Base-by-base conservation (phyloP, 768 basidiomycete genomes). In the Tulasnella calospora region DNA sequence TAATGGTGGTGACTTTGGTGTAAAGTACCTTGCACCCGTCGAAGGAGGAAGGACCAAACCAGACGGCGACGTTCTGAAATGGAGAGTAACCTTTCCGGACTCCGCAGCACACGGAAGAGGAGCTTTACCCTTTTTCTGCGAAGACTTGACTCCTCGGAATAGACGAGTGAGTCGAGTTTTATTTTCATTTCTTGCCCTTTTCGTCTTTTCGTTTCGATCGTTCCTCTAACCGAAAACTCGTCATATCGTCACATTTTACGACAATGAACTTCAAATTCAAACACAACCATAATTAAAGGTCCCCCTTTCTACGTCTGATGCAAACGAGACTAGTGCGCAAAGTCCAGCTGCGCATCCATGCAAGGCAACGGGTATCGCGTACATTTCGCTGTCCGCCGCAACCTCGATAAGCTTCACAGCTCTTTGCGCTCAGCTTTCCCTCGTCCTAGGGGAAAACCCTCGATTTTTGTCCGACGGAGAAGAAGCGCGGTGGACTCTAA, bases 111-210 rank as follows among this genome's bases (percentile, higher is more conserved):
- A 72, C 19, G 57, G 75, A 78, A 70, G 47, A 57, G 81, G 87
- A 2, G 80, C 81, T 0, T 82, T 90, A 23, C 92, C 92, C 9
- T 93, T 93, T 82, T 93, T 91, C 83, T 93, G 92, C 81, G 91
- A 91, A 17, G 92, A 93, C 81, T 84, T 92, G 3, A 92, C 91
- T 3, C 88, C 90, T 3, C 84, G 92, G 72, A 80, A 83, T 2
- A 86, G 87, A 83, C 85, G 92, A 83, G 92, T 91, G 81, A 23
- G 88, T 84, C 46, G 36, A 35, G 15, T 47, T 47, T 47, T n/a
- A 12, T 79, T 30, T 15, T 36, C 21, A 7, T 55, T 6, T 55
- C 51, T n/a, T 27, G 17, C 35, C 17, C 69, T 10, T 21, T 71
- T 67, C 23, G 19, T n/a, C 21, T 40, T 36, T 27, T 19, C n/a